Evolutionary conservation across 805 yeast species (phyloP), one percentile per base, ranked within the genome.

Genomic region (Lipomyces yamanashiensis): DNA sequence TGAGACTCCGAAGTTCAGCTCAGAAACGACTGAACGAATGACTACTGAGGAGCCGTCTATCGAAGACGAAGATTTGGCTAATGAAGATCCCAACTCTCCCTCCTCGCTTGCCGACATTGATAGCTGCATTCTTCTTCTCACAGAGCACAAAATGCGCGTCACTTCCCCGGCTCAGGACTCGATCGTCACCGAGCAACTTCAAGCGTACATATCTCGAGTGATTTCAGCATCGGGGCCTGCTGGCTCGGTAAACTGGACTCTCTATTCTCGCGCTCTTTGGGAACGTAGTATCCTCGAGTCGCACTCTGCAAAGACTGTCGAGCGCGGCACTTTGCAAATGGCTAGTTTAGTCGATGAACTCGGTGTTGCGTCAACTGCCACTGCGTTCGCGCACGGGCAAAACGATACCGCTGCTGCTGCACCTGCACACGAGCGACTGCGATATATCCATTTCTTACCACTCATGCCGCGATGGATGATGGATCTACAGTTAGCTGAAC

Each of bases 291-390:
- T 89, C 21, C 78, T 92, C 43, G 99, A 95, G 74, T 84, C 96
- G 0, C 81, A 82, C 55, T 87, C 86, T 68, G 85, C 96, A 0
- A 87, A 89, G 73, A 93, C 98, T 0, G 87, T 93, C 28, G 98
- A 95, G 77, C 83, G 99, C 74, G 98, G 98, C 56, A 86, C 92
- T 4, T 79, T 95, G 57, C 99, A 95, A 76, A 87, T 95, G 87
- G 93, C 92, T 59, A 87, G 96, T 2, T 79, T 95, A 49, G 95
- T 92, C 34, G 97, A 92, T 72, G 97, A 92, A 74, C 79, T 91
- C 33, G 96, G 93, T 1, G 81, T 87, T 61, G 83, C 56, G 3
- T 43, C 86, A 61, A 84, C 88, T 57, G 50, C 63, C 5, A 52
- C 64, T 1, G 39, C 58, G 15, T 52, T 65, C 45, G 53, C 61